phyloP scores from a whole-genome alignment of 169 alveolate species.

The Plasmodium falciparum region DNA sequence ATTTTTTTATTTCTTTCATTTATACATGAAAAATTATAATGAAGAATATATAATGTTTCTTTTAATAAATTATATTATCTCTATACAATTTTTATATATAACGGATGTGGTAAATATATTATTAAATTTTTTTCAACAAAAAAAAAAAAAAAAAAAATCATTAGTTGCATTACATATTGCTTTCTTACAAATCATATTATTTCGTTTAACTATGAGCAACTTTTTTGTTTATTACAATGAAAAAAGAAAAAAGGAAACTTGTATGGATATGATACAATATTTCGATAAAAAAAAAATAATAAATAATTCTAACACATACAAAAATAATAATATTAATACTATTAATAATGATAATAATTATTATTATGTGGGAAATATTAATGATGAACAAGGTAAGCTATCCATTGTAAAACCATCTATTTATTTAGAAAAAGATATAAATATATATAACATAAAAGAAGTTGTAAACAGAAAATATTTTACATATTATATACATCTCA shows the following conservation, averaged over 20 bases:
- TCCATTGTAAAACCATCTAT: neutral
- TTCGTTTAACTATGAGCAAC: slow-evolving; percentile 30
- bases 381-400: too few species aligned
- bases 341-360: neutral
- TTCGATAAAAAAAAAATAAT: neutral
- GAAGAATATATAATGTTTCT: slow-evolving; percentile 11
- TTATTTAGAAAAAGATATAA: neutral
- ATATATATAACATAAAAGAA: slow-evolving; percentile 6
- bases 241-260: neutral
- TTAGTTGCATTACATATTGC: slow-evolving; percentile 21
- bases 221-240: slow-evolving; percentile 18
- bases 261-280: neutral
- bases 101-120: slow-evolving; percentile 30
- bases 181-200: slow-evolving; percentile 29
- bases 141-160: slow-evolving; percentile 16
- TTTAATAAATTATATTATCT: slow-evolving; percentile 13
- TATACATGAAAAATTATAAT: neutral
- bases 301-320: neutral
- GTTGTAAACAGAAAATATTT: slow-evolving; percentile 20
- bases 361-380: too few species aligned
- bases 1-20: slow-evolving; percentile 12
- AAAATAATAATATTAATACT: neutral
- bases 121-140: slow-evolving; percentile 8
- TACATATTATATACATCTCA: slow-evolving; percentile 34
- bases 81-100: slow-evolving; percentile 41